Base-by-base conservation (phyloP, 495 filamentous ascomycete species). In the Aspergillus coremiiformis region DNA sequence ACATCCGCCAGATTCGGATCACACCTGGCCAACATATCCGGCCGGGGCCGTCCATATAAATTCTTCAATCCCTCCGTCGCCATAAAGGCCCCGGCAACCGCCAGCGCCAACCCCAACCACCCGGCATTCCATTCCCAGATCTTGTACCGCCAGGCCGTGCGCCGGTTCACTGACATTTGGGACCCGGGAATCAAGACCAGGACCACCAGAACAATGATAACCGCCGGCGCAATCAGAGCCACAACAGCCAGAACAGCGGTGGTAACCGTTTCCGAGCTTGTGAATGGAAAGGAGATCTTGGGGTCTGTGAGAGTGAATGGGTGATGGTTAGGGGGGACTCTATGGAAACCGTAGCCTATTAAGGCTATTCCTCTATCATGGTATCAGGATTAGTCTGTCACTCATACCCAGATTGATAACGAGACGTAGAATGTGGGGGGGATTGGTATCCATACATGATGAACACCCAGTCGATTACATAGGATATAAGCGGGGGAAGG, bases 91-190 rank as follows among this genome's bases (percentile, higher is more conserved):
- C 71, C 65, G 0, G 82, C 83, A 4, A 80, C 59, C 0, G 76
- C 68, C 11, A 87, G 56, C 0, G 54, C 83, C 4, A 88, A 66
- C 0, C 84, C 84, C 61, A 86, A 69, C 78, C 80, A 81, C 12
- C 78, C 83, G 2, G 72, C 77, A 55, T 85, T 82, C 74, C 76
- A 81, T 57, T 84, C 83, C 79, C 84, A 87, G 0, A 82, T 39
- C 60, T 79, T 82, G 19, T 71, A 58, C 43, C 61, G 57, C 71
- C 66, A 73, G 4, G 71, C 52, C 23, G 67, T 58, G n/a, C 64
- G 47, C 35, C 44, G 54, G 3, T 74, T 65, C 4, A 67, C 55
- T 30, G 50, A 56, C 5, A 55, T 62, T 2, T 60, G 58, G 6
- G 71, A 71, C 4, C 76, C 74, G 2, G 78, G 78, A 1, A 79